Base-by-base conservation (phyloP, 495 filamentous ascomycete species). In the Neurospora tetraspora region DNA sequence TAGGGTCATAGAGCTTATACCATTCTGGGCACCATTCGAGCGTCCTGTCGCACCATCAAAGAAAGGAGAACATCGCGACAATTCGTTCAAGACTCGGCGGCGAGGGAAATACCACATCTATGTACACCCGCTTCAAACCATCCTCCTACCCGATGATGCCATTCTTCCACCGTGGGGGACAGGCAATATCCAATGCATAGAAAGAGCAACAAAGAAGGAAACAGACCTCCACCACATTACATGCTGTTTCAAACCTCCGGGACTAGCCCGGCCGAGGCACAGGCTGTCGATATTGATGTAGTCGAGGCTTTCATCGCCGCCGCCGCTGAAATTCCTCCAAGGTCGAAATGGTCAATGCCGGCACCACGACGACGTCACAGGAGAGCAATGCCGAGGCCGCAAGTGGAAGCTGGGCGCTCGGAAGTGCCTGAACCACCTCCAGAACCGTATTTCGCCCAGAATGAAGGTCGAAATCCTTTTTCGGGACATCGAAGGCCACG, bases 191-290 rank as follows among this genome's bases (percentile, higher is more conserved):
- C 10, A 39, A 7, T 36, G 34, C 34, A 39, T 39, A 3, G 38
- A 12, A 39, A 11, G 12, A 0, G 12, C 0, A 40, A 2, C 39
- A 1, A 0, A 16, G 4, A 5, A 40, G 14, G 12, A 2, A 16
- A 16, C 4, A 0, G 39, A 6, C 5, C 0, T 40, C 16, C 14
- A 16, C 12, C 5, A 6, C 0, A 16, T 0, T 1, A 16, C 5
- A 6, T 40, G 39, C 14, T 16, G 5, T 0, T 0, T 5, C 10
- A 2, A 11, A 11, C 11, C 0, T 39, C 38, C 4, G 0, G 38
- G 38, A 39, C 0, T 39, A 0, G 0, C 11, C 0, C 38, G 38
- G 38, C 38, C 38, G 38, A 11, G 38, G 38, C 10, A 39, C 38
- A 39, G 38, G 9, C 37, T 38, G 37, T 39, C 38, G 38, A 39